phyloP scores from a whole-genome alignment of 352 stramenopile species.

The Globisporangium mamillatum region DNA sequence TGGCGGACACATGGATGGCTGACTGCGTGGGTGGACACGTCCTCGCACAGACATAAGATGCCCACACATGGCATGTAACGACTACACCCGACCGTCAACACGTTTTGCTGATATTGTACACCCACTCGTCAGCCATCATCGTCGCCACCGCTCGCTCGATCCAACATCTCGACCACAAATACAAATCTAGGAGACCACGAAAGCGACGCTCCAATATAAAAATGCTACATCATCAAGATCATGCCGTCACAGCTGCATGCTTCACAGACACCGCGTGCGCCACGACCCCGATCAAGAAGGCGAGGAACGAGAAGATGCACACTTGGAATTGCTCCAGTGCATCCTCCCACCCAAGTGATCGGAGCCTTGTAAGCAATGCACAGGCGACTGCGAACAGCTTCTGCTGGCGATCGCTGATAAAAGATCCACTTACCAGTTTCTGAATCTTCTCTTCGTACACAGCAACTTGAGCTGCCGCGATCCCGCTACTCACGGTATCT shows the following conservation, averaged over 20 bases:
- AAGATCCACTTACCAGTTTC: constrained; percentile 48
- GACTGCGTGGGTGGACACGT: neutral
- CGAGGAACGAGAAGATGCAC: constrained; percentile 15
- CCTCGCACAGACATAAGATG: neutral
- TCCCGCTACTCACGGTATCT: constrained; percentile 34
- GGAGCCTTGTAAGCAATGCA: constrained; percentile 7
- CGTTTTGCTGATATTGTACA: neutral
- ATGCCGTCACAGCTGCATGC: constrained; percentile 1
- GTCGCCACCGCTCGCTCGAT: neutral
- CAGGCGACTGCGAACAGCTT: constrained; percentile 9
- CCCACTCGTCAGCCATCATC: constrained; percentile 1
- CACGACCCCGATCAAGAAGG: constrained; percentile 10
- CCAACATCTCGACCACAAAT: neutral
- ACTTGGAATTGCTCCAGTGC: constrained; percentile 6
- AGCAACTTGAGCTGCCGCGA: constrained; percentile 47
- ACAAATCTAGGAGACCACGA: neutral
- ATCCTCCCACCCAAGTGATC: constrained; percentile 5
- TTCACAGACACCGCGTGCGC: neutral
- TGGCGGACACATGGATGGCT: neutral
- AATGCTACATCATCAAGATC: neutral
- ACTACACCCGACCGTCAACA: neutral
- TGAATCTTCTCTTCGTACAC: constrained; percentile 75
- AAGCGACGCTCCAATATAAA: neutral
- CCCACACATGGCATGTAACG: neutral
- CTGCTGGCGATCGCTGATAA: constrained; percentile 2